Conservation (phyloP, 306 rosid species). For the Boehmeria nivea region DNA sequence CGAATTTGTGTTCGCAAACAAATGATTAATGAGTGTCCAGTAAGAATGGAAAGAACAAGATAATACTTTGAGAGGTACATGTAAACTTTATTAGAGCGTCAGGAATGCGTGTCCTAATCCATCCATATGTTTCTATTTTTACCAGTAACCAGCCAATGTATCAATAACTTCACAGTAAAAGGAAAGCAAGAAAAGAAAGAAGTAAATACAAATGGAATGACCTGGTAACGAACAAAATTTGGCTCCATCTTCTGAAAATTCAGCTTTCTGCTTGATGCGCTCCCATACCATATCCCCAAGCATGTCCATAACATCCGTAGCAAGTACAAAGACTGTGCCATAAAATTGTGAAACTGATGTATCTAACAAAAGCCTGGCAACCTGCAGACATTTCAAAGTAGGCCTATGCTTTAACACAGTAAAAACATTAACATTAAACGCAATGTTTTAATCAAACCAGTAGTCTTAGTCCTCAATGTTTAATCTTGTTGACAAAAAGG, state of each 20-base stretch:
- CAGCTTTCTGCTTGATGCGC: constrained; percentile 81
- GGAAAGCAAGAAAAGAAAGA: constrained; percentile 8
- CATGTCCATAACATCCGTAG: constrained; percentile 83
- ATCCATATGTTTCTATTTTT: too few species aligned
- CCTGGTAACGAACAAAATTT: constrained; percentile 57
- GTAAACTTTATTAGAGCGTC: too few species aligned
- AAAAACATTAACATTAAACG: too few species aligned
- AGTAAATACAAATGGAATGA: constrained; percentile 22
- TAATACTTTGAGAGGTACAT: not conserved
- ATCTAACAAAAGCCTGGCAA: constrained; percentile 86
- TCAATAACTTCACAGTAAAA: constrained; percentile 6
- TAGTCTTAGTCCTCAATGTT: not conserved
- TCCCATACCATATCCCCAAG: constrained; percentile 91
- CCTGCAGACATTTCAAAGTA: constrained; percentile 45
- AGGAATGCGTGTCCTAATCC: too few species aligned
- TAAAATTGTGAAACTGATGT: constrained; percentile 77
- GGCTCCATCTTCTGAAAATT: constrained; percentile 70
- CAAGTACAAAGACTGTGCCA: constrained; percentile 88
- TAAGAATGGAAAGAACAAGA: not conserved
- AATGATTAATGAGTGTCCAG: too few species aligned
- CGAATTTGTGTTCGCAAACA: too few species aligned
- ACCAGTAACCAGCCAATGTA: constrained; percentile 5
- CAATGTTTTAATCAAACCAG: too few species aligned
- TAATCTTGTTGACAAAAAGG: not conserved
- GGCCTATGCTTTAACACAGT: not conserved